Evolutionary conservation across 2,329 filamentous ascomycete genomes (phyloP).

Genomic region (Cryphonectria parasitica): DNA sequence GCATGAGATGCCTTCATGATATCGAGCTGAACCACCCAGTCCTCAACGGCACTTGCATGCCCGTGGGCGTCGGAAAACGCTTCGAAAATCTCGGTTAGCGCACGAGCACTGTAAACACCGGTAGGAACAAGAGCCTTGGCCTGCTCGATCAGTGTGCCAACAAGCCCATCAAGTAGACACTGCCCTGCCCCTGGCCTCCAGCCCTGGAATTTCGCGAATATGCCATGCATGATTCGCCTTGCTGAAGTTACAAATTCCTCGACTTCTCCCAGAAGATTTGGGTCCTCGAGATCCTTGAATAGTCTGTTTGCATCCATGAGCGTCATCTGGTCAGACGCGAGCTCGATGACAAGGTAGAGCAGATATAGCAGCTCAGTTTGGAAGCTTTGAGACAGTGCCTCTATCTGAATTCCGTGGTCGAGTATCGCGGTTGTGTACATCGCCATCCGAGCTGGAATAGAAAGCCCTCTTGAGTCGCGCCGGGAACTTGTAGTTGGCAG

Average conservation of each 20-base stretch:
- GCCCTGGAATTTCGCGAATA: constrained; percentile 39
- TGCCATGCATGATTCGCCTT: constrained; percentile 42
- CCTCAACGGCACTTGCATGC: constrained; percentile 49
- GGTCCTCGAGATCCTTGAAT: constrained; percentile 48
- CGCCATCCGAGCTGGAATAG: constrained; percentile 75
- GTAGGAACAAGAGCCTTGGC: constrained; percentile 47
- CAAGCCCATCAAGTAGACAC: constrained; percentile 45
- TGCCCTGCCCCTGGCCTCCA: constrained; percentile 43
- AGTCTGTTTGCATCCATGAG: constrained; percentile 48
- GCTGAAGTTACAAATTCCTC: constrained; percentile 49
- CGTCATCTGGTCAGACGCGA: constrained; percentile 59
- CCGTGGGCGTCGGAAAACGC: constrained; percentile 52
- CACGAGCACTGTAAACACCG: constrained; percentile 57
- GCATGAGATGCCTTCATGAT: constrained; percentile 51
- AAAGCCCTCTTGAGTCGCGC: constrained; percentile 71
- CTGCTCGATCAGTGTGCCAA: constrained; percentile 50
- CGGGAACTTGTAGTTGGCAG: constrained; percentile 33
- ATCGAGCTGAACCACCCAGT: constrained; percentile 50
- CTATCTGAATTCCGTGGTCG: constrained; percentile 43
- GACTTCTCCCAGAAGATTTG: constrained; percentile 43
- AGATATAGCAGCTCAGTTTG: constrained; percentile 57
- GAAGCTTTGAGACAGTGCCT: constrained; percentile 44
- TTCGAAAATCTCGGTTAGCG: constrained; percentile 55
- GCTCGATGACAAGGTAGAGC: constrained; percentile 53
- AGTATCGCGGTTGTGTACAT: constrained; percentile 69